A percentile compares a stretch with the other conserved stretches of the same genome.
Conservation (phyloP, 768 basidiomycete genomes). For the Mycena alexandri region DNA sequence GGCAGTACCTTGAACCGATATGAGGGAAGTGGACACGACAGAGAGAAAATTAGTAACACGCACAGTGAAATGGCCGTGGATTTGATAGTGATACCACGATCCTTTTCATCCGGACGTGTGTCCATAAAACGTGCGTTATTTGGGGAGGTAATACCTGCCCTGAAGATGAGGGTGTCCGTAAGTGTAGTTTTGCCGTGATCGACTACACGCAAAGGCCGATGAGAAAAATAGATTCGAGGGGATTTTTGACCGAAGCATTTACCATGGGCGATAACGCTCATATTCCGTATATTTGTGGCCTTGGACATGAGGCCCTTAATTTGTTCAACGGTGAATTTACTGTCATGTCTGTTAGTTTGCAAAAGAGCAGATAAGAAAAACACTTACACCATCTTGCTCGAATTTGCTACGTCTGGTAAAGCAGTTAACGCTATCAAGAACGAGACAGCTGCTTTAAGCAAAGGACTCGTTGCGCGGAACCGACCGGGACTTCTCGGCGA, state of each 20-base stretch:
- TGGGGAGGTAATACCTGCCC: constrained; percentile 95
- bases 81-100: constrained; percentile 99
- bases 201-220: constrained; percentile 62
- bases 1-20: constrained; percentile 84
- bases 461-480: too few species aligned
- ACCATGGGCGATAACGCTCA: constrained; percentile 75
- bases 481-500: too few species aligned
- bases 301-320: constrained; percentile 89
- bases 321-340: constrained; percentile 63
- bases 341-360: neutral
- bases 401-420: too few species aligned
- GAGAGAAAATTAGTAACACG: neutral
- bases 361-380: neutral
- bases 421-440: too few species aligned
- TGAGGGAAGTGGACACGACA: neutral
- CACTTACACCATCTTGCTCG: constrained; percentile 17
- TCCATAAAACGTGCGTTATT: constrained; percentile 97
- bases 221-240: constrained; percentile 28
- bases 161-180: constrained; percentile 97
- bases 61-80: constrained; percentile 91
- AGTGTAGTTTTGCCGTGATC: constrained; percentile 99
- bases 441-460: too few species aligned
- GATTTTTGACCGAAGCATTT: constrained; percentile 15
- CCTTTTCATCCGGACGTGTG: constrained; percentile 97
- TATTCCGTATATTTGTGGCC: constrained; percentile 84